Conservation (phyloP, 768 basidiomycete species). For the Mycena latifolia region DNA sequence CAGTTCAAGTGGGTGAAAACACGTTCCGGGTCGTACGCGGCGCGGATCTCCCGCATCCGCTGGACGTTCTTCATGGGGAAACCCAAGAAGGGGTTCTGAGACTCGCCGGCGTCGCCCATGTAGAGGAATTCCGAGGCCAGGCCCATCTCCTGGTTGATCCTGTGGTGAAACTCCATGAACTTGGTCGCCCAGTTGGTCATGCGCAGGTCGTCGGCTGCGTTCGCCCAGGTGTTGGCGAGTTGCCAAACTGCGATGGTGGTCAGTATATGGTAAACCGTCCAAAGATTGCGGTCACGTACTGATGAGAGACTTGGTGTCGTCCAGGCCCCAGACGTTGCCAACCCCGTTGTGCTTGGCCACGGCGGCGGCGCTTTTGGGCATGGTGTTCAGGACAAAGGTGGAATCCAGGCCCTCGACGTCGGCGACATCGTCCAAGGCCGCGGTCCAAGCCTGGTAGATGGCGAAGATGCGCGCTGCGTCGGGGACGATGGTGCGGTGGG, state of each 20-base stretch:
- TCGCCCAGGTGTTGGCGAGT: not conserved
- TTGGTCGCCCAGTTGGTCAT: constrained; percentile 5
- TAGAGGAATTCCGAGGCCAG: constrained; percentile 4
- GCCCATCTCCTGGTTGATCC: not conserved
- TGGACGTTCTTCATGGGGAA: not conserved
- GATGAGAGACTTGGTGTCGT: not conserved
- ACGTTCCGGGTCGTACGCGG: constrained; percentile 1
- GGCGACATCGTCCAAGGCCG: not conserved
- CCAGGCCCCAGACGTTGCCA: not conserved
- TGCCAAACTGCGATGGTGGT: constrained; percentile 1
- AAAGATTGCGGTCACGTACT: not conserved
- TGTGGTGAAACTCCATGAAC: not conserved
- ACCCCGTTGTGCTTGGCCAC: not conserved
- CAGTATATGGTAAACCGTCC: not conserved
- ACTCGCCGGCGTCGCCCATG: constrained; percentile 4
- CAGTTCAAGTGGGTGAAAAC: constrained; percentile 2
- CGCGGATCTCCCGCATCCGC: not conserved
- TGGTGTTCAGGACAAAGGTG: constrained; percentile 3
- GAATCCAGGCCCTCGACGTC: constrained; percentile 1
- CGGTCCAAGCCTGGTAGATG: not conserved
- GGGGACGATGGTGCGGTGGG: not conserved
- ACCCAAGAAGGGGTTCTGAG: not conserved
- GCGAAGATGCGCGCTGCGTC: not conserved
- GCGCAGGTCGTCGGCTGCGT: constrained; percentile 6
- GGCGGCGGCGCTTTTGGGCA: constrained; percentile 2